Percentiles rank a stretch among this genome's conserved stretches.
phyloP scores from a whole-genome alignment of 345 rosid species.

The Arabis alpina region DNA sequence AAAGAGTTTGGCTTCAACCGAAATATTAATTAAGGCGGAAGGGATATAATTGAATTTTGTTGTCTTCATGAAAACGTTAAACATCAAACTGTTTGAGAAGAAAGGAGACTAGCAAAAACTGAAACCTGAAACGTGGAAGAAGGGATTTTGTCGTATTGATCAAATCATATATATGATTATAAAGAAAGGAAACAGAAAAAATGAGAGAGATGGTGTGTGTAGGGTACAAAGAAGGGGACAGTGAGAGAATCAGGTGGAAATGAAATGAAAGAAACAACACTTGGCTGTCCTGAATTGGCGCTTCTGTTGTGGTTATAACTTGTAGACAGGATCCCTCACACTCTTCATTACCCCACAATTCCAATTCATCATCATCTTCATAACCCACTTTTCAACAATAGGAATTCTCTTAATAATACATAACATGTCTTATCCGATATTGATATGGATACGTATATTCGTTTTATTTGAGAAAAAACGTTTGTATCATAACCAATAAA shows the following conservation, averaged over 20 bases:
- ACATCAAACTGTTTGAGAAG: slow-evolving; percentile 9
- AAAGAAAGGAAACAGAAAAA: slow-evolving; percentile 15
- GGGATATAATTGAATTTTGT: neutral
- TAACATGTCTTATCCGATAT: too few relatives aligned
- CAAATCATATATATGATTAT: neutral
- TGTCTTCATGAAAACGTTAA: slow-evolving; percentile 26
- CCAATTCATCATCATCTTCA: neutral
- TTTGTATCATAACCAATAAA: too few relatives aligned
- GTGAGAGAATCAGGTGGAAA: slow-evolving; percentile 37
- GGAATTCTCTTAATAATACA: neutral
- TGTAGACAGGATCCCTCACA: slow-evolving; percentile 39
- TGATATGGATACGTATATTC: too few relatives aligned
- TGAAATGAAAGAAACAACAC: slow-evolving; percentile 25
- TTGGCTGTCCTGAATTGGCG: slow-evolving; percentile 42
- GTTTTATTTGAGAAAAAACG: too few relatives aligned
- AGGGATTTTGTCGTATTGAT: slow-evolving; percentile 23
- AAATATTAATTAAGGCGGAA: neutral
- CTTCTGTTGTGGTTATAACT: slow-evolving; percentile 37
- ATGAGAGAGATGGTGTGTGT: slow-evolving; percentile 37
- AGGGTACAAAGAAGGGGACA: slow-evolving; percentile 31
- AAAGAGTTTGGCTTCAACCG: slow-evolving; percentile 38
- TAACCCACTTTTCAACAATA: slow-evolving; percentile 15
- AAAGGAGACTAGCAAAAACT: slow-evolving; percentile 29
- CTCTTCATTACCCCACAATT: slow-evolving; percentile 31
- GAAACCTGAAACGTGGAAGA: slow-evolving; percentile 23